Conservation (phyloP, 2,329 filamentous ascomycete species). For the Capronia americana region DNA sequence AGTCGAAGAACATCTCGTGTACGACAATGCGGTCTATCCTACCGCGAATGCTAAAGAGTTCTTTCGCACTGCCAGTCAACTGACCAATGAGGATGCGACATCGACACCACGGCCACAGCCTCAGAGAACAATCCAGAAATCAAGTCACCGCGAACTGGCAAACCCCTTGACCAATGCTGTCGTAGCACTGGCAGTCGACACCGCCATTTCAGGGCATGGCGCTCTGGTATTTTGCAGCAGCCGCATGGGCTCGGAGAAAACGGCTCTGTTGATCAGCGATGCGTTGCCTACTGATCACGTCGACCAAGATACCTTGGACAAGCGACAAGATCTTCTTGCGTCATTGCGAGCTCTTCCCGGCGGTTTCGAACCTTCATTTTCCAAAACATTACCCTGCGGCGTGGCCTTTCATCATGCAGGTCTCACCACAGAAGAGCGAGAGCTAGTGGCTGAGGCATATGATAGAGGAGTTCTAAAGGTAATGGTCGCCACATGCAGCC, state of each 20-base stretch:
- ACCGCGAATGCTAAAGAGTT: conserved; percentile 65
- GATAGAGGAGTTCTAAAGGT: conserved; percentile 71
- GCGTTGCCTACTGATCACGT: conserved; percentile 64
- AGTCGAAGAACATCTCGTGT: conserved; percentile 75
- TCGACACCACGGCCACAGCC: conserved; percentile 41
- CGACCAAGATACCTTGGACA: conserved; percentile 59
- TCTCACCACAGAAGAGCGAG: conserved; percentile 76
- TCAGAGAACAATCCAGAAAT: conserved; percentile 59
- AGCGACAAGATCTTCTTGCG: conserved; percentile 67
- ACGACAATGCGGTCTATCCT: conserved; percentile 71
- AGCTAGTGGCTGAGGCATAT: conserved; percentile 73
- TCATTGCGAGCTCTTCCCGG: conserved; percentile 70
- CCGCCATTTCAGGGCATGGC: conserved; percentile 70
- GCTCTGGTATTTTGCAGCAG: conserved; percentile 77
- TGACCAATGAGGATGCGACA: conserved; percentile 48
- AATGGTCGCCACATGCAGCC: conserved; percentile 77
- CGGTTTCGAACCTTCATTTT: conserved; percentile 70
- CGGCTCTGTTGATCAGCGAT: conserved; percentile 71
- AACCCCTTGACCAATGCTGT: conserved; percentile 73
- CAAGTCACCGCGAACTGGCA: conserved; percentile 65
- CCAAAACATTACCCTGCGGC: conserved; percentile 68
- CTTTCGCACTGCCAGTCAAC: conserved; percentile 63
- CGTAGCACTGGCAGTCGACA: conserved; percentile 72
- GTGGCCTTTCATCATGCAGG: conserved; percentile 74
- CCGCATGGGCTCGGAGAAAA: conserved; percentile 69